Percentiles rank a stretch among this genome's conserved stretches.
Conservation (phyloP, 495 filamentous ascomycete genomes). For the Haplographium delicatum region DNA sequence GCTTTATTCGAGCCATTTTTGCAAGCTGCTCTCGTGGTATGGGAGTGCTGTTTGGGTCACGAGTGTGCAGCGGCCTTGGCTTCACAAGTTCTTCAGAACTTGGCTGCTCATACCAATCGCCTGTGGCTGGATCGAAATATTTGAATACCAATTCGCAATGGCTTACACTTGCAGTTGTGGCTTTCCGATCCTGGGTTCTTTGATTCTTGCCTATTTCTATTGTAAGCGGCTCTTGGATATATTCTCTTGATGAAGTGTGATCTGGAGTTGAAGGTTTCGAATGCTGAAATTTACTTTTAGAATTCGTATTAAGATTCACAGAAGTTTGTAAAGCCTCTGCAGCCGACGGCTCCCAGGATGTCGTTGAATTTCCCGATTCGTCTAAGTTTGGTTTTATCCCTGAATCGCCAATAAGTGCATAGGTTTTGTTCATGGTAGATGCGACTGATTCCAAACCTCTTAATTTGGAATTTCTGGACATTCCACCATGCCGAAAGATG, state of each 20-base stretch:
- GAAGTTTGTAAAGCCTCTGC: no score
- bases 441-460: neutral
- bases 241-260: no score
- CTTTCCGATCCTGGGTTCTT: no score
- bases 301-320: no score
- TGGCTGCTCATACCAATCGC: constrained; percentile 6
- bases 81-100: neutral
- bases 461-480: neutral
- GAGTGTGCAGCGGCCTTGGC: no score
- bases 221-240: no score
- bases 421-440: neutral
- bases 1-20: constrained; percentile 17
- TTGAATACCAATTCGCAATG: neutral
- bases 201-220: no score
- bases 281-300: no score
- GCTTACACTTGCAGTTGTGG: neutral
- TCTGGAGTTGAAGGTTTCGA: no score
- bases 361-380: neutral
- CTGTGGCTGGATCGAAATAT: constrained; percentile 4
- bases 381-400: neutral
- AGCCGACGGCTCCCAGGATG: no score
- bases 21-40: constrained; percentile 14
- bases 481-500: constrained; percentile 24
- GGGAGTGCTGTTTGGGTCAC: constrained; percentile 1
- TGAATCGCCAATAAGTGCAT: neutral